A percentile compares a stretch with the other conserved stretches of the same genome.
phyloP scores from a whole-genome alignment of 495 filamentous ascomycete genomes.

The Penicillium silybi region DNA sequence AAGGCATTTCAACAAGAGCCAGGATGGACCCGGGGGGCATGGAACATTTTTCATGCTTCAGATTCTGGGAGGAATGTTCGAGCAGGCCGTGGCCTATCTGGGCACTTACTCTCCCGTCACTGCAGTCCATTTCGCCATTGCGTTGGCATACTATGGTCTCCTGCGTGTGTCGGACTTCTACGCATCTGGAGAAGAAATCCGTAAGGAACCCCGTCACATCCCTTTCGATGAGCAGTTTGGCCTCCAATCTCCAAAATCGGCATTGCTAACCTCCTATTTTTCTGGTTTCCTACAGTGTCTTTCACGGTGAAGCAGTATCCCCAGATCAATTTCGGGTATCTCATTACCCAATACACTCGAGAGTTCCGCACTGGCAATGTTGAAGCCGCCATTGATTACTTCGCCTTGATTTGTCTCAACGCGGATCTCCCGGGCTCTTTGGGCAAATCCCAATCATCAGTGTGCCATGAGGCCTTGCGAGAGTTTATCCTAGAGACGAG shows the following conservation, averaged over 20 bases:
- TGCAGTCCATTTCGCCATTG: constrained; percentile 92
- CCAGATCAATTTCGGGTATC: constrained; percentile 89
- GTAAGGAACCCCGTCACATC: constrained; percentile 39
- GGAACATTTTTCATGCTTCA: constrained; percentile 91
- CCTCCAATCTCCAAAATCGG: not conserved
- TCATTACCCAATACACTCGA: constrained; percentile 91
- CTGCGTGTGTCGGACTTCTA: constrained; percentile 75
- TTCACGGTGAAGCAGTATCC: constrained; percentile 71
- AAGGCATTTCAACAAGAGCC: constrained; percentile 74
- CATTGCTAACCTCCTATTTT: constrained; percentile 27
- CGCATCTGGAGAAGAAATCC: constrained; percentile 64
- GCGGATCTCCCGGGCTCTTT: constrained; percentile 69
- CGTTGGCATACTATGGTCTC: constrained; percentile 85
- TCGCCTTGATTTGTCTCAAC: constrained; percentile 89
- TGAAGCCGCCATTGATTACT: constrained; percentile 87
- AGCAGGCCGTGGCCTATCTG: constrained; percentile 86
- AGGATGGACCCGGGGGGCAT: constrained; percentile 69
- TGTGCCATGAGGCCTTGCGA: constrained; percentile 92
- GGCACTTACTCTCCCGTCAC: constrained; percentile 86
- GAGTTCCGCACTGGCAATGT: constrained; percentile 89
- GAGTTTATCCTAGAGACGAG: constrained; percentile 92
- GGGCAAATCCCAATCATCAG: constrained; percentile 69
- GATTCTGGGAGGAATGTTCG: constrained; percentile 88
- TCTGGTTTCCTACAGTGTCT: constrained; percentile 42
- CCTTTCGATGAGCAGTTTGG: not conserved